A percentile compares a stretch with the other conserved stretches of the same genome.
Conservation (phyloP, 805 yeast species). For the Pichia occidentalis region DNA sequence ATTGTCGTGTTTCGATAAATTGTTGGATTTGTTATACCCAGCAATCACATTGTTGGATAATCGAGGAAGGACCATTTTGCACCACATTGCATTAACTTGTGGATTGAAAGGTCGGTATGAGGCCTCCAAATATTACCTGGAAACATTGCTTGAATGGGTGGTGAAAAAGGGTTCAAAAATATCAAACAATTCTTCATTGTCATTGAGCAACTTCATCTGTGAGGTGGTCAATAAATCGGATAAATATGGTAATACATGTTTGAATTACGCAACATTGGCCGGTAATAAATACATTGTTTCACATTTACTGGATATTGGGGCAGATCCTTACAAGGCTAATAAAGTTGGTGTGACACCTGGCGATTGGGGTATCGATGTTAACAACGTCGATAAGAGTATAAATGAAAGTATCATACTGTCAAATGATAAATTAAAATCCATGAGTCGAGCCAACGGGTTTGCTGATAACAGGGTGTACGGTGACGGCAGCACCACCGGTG, state of each 20-base stretch:
- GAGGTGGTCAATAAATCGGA: constrained; percentile 85
- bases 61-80: constrained; percentile 73
- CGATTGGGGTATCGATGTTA: constrained; percentile 70
- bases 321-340: constrained; percentile 71
- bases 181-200: constrained; percentile 37
- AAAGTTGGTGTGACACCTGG: constrained; percentile 80
- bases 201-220: constrained; percentile 53
- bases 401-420: too few relatives aligned
- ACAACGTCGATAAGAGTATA: constrained; percentile 1
- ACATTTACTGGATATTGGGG: constrained; percentile 80
- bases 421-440: too few relatives aligned
- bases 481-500: too few relatives aligned
- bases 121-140: constrained; percentile 69
- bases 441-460: too few relatives aligned
- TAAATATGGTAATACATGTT: constrained; percentile 88
- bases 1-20: constrained; percentile 60
- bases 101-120: constrained; percentile 69
- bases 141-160: constrained; percentile 69
- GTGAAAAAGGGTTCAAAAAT: constrained; percentile 47
- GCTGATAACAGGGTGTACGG: too few relatives aligned
- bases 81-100: constrained; percentile 77
- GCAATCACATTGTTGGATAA: constrained; percentile 59
- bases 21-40: constrained; percentile 72
- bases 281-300: constrained; percentile 78
- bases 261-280: constrained; percentile 86